Conservation (phyloP, 352 stramenopile species). For the Aphanomyces stellatus region DNA sequence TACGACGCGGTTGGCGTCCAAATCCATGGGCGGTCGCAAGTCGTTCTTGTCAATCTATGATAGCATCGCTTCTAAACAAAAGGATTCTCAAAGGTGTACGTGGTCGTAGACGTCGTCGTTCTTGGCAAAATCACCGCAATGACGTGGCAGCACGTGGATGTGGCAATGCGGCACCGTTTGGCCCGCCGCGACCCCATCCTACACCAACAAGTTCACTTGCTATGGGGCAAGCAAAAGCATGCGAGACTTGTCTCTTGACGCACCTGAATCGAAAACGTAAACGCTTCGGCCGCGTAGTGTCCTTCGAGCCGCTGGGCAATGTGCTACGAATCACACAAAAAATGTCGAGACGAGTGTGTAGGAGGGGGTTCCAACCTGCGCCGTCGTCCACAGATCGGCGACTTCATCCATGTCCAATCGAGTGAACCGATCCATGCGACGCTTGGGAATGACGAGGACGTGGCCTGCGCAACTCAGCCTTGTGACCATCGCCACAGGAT, state of each 20-base stretch:
- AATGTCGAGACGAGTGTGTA: neutral
- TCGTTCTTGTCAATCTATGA: constrained; percentile 17
- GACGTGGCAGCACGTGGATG: constrained; percentile 88
- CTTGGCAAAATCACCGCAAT: constrained; percentile 58
- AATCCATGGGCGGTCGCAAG: neutral
- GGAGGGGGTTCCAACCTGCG: too few relatives aligned
- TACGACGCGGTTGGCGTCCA: neutral
- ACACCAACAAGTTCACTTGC: neutral
- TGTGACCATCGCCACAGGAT: neutral
- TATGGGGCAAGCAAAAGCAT: neutral
- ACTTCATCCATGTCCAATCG: constrained; percentile 79
- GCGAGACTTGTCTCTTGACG: neutral
- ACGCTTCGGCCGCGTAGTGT: constrained; percentile 58
- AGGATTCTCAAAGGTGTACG: too few relatives aligned
- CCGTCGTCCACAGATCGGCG: constrained; percentile 80
- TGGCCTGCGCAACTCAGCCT: constrained; percentile 50
- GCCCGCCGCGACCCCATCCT: constrained; percentile 82
- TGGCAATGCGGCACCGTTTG: constrained; percentile 91
- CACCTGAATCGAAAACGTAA: constrained; percentile 90
- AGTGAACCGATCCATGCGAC: constrained; percentile 58
- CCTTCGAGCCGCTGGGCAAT: constrained; percentile 66
- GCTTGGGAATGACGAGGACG: constrained; percentile 82
- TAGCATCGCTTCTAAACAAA: too few relatives aligned
- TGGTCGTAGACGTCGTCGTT: constrained; percentile 92
- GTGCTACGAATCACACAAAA: constrained; percentile 22